Base-by-base conservation (phyloP, 768 basidiomycete species). In the Collybiopsis luxurians region DNA sequence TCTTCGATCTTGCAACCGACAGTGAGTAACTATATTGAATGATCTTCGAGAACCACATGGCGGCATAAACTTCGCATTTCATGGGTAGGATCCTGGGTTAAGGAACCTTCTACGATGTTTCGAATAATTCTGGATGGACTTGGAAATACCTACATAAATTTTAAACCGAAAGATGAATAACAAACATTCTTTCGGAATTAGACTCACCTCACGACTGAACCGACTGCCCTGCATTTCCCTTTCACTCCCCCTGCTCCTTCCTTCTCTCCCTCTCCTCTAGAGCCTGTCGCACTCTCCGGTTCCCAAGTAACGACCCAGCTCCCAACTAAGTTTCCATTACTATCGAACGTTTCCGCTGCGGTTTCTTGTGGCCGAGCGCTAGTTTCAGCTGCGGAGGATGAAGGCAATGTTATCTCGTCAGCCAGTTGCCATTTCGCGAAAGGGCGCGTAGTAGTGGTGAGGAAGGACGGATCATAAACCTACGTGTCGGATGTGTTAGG, bases 341-440 rank as follows among this genome's bases (percentile, higher is more conserved):
- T 68, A 60, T 87, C 80, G 42, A 76, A 61, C 2, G 89, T 92
- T 69, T 92, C 91, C 13, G 92, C 92, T 1, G 92, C 79, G 0
- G 91, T 91, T 70, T 93, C 90, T 62, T 90, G 63, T 2, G 84
- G 85, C 0, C 78, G 73, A 17, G 58, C 57, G 26, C 71, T 67
- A 21, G 64, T 58, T 3, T 34, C 31, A 59, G 77, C 75, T 17
- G 73, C 66, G 23, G 45, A 34, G 4, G 5, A 7, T 15, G 39
- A 26, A 6, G 82, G 76, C 0, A 87, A 71, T 48, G 76, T 68
- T 28, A 91, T 73, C 23, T 64, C 72, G 42, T 75, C 68, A 23
- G 86, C 84, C 24, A 93, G 80, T 66, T 90, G 87, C 90, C 90
- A 93, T 59, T 83, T 90, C 12, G 91, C 89, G 61, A 92, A 87